Base-by-base conservation (phyloP, 1,139 yeast genomes). In the Yamadazyma sp. region DNA sequence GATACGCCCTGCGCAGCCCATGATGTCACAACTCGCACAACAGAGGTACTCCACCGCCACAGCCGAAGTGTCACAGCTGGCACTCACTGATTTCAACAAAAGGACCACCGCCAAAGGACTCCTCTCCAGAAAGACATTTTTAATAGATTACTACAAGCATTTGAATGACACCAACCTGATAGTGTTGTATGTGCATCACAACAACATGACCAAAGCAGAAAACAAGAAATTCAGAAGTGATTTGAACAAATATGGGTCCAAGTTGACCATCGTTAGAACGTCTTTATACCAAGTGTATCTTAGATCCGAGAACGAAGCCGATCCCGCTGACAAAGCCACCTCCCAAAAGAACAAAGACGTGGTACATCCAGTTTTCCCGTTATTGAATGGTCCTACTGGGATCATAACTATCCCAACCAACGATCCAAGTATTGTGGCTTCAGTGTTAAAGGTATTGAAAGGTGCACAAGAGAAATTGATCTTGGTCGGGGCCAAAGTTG, bases 371-470 rank as follows among this genome's bases (percentile, higher is more conserved):
- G 65, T 91, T 49, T 59, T 75, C 28, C 81, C 83, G 17, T 70
- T 89, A 45, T 73, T 91, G 44, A 69, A 68, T 47, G 98, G 98
- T 5, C 96, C 97, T 22, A 83, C 96, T 1, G 95, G 92, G 2
- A 73, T 87, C n/a, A 79, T 91, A 40, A 62, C 85, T 17, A 73
- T 88, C 46, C 77, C 79, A 31, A 77, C 75, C 44, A 70, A 86
- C 37, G 83, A 87, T 48, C 96, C 97, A n/a, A 55, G 64, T 15
- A 66, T 68, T 20, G 88, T 89, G 9, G 76, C 78, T 30, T 69
- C 70, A 40, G 78, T 87, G 7, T 64, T 86, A 51, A 83, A 77
- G 55, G 59, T 80, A 30, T 59, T 89, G 41, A 83, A 80, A 51
- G 58, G 68, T 31, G 77, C 85, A 34, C 81, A 79, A 53, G 96